Conservation (phyloP, 805 yeast genomes). For the Metschnikowia arizonensis region DNA sequence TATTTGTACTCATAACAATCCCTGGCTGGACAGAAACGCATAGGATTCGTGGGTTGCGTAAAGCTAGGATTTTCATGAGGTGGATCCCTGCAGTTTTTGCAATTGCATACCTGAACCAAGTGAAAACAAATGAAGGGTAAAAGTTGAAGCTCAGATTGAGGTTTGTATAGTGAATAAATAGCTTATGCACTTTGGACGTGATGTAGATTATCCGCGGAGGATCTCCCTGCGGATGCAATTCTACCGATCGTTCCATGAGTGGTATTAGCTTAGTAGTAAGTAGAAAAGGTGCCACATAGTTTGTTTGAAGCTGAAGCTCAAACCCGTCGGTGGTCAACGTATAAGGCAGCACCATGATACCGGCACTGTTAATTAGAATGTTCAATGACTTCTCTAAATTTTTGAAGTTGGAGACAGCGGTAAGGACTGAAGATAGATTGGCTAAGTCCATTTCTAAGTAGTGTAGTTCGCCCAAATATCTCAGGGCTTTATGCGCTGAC, state of each 20-base stretch:
- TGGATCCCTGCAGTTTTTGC: slow-evolving; percentile 80
- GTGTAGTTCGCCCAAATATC: slow-evolving; percentile 48
- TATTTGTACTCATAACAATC: slow-evolving; percentile 74
- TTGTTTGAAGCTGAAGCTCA: slow-evolving; percentile 77
- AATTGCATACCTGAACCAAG: slow-evolving; percentile 73
- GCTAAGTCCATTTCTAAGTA: slow-evolving; percentile 55
- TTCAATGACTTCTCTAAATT: slow-evolving; percentile 49
- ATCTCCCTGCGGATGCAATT: slow-evolving; percentile 21
- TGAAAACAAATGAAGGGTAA: slow-evolving; percentile 62
- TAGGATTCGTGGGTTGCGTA: slow-evolving; percentile 60
- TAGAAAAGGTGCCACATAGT: slow-evolving; percentile 71
- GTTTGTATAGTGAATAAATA: slow-evolving; percentile 46
- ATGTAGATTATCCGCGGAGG: slow-evolving; percentile 59
- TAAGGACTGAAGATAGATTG: slow-evolving; percentile 29
- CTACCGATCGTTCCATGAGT: slow-evolving; percentile 41
- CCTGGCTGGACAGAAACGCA: slow-evolving; percentile 79
- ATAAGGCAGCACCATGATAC: slow-evolving; percentile 74
- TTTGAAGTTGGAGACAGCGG: slow-evolving; percentile 46
- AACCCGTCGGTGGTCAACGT: slow-evolving; percentile 61
- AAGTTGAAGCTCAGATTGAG: slow-evolving; percentile 49
- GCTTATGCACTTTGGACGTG: slow-evolving; percentile 62
- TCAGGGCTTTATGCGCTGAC: slow-evolving; percentile 17
- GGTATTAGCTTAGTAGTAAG: slow-evolving; percentile 60
- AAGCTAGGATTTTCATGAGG: slow-evolving; percentile 58
- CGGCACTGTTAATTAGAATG: slow-evolving; percentile 72